A percentile compares a stretch with the other conserved stretches of the same genome.
Evolutionary conservation across 2,329 filamentous ascomycete genomes (phyloP).

Genomic region (Neofusicoccum cordaticola): DNA sequence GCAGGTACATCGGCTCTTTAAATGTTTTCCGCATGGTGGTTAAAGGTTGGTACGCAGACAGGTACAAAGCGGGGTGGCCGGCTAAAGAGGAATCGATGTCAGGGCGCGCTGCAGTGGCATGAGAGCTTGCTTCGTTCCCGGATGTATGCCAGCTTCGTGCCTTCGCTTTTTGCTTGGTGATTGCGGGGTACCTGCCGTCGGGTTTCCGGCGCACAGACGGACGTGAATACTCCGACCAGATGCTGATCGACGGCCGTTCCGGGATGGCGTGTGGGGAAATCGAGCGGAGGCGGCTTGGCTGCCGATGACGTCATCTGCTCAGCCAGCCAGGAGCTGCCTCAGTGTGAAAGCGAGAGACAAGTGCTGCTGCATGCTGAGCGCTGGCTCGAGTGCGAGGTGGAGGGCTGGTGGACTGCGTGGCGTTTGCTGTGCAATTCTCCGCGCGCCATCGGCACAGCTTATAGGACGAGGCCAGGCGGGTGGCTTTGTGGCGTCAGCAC

Average conservation of each 20-base stretch:
- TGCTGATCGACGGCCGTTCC: background rate
- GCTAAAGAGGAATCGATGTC: background rate
- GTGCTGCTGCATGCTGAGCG: no score
- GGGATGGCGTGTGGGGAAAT: background rate
- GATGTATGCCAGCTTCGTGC: background rate
- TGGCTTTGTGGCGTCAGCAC: background rate
- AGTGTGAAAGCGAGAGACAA: no score
- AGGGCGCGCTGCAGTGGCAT: background rate
- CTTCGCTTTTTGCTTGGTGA: background rate
- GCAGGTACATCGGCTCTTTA: background rate
- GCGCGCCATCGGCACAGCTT: background rate
- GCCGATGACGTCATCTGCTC: background rate
- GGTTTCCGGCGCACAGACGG: background rate
- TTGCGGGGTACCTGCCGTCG: background rate
- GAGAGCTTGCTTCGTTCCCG: background rate
- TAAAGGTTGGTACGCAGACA: background rate
- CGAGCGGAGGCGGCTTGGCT: slow-evolving; percentile 3
- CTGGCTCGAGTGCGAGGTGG: no score
- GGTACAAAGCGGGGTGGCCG: background rate
- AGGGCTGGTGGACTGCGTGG: no score
- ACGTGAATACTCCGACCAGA: background rate
- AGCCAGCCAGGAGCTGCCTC: background rate
- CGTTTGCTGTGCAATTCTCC: background rate
- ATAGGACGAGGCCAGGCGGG: background rate
- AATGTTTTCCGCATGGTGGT: background rate